Conservation (phyloP, 1,139 yeast genomes). For the Candida sojae region DNA sequence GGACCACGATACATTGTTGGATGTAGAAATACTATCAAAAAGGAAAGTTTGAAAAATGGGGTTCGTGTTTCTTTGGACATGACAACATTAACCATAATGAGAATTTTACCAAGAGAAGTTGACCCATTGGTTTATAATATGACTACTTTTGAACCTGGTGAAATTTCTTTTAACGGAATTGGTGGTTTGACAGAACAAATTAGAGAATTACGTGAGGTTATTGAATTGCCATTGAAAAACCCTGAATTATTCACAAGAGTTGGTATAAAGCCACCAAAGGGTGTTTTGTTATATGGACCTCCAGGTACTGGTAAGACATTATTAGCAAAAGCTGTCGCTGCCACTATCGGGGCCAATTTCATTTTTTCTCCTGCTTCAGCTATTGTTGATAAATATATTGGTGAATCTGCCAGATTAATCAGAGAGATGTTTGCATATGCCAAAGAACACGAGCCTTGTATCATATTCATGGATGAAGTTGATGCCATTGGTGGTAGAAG, state of each 20-base stretch:
- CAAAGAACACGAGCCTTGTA: constrained; percentile 97
- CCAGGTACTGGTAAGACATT: constrained; percentile 98
- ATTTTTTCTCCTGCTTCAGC: constrained; percentile 98
- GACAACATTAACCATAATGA: constrained; percentile 97
- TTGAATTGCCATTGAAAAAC: constrained; percentile 94
- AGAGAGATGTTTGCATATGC: constrained; percentile 99
- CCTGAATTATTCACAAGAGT: constrained; percentile 95
- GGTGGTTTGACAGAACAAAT: constrained; percentile 98
- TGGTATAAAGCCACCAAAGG: constrained; percentile 98
- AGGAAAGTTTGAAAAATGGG: constrained; percentile 84
- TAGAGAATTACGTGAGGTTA: constrained; percentile 94
- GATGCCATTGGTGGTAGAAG: constrained; percentile 99
- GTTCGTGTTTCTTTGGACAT: constrained; percentile 96
- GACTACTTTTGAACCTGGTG: constrained; percentile 98
- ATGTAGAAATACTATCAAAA: constrained; percentile 89
- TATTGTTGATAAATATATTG: constrained; percentile 97
- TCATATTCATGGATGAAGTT: constrained; percentile 98
- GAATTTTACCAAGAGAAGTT: constrained; percentile 95
- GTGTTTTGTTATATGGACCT: constrained; percentile 96
- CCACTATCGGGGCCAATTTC: constrained; percentile 97
- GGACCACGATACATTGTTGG: constrained; percentile 99
- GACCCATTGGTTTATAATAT: constrained; percentile 98
- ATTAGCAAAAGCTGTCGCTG: constrained; percentile 97
- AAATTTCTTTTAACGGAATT: constrained; percentile 89
- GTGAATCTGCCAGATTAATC: constrained; percentile 94